Evolutionary conservation across 257 asterid species (phyloP).

Genomic region (Capsicum chinense): DNA sequence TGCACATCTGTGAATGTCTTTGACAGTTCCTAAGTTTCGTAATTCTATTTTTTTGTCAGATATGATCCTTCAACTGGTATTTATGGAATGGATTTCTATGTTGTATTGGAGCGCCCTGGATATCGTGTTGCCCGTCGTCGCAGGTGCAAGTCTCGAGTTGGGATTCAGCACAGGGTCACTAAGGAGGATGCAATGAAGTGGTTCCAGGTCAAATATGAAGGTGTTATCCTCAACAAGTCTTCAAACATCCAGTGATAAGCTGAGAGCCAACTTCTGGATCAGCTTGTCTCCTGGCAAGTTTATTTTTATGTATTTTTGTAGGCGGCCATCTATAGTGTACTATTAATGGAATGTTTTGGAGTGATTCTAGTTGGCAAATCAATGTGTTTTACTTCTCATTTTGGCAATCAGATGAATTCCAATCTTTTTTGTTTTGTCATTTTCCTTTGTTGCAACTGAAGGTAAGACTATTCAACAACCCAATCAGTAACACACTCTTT

Average conservation of each 20-base stretch:
- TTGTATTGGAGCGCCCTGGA: slow-evolving; percentile 75
- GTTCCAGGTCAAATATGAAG: slow-evolving; percentile 83
- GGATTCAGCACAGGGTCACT: slow-evolving; percentile 78
- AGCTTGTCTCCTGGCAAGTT: slow-evolving; percentile 13
- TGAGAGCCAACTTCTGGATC: neutral
- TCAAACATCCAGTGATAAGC: slow-evolving; percentile 44
- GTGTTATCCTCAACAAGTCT: slow-evolving; percentile 77
- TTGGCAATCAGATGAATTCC: slow-evolving; percentile 8
- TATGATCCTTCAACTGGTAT: slow-evolving; percentile 87
- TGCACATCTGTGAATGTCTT: neutral
- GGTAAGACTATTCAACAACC: neutral
- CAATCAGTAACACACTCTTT: neutral
- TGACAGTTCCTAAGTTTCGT: neutral
- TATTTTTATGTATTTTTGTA: slow-evolving; percentile 21
- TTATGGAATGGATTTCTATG: slow-evolving; percentile 81
- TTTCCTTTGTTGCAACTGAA: neutral
- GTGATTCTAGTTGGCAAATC: slow-evolving; percentile 2
- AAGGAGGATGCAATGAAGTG: slow-evolving; percentile 78
- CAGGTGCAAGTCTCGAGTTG: slow-evolving; percentile 82
- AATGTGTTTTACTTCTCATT: slow-evolving; percentile 1
- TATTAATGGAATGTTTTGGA: slow-evolving; percentile 27
- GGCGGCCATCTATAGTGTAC: slow-evolving; percentile 22
- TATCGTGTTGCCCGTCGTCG: slow-evolving; percentile 78
- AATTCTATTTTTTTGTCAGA: slow-evolving; percentile 35
- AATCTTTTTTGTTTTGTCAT: neutral